phyloP scores from a whole-genome alignment of 2,329 filamentous ascomycete genomes.

The Mycosphaerella arachidis region DNA sequence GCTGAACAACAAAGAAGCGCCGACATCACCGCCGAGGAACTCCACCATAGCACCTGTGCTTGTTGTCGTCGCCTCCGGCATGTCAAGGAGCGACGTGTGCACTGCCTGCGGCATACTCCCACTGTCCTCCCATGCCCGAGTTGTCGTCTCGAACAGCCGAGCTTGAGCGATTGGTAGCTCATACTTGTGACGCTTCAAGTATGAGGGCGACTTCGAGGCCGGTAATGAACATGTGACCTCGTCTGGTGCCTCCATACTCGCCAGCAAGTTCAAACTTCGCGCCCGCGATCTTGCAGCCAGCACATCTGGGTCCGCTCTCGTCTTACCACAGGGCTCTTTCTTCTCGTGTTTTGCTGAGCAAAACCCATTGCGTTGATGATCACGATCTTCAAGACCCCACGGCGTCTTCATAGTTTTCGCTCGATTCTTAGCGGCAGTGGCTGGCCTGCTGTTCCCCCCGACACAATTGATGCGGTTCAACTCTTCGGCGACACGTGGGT shows the following conservation, averaged over 20 bases:
- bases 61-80: slow-evolving; percentile 16
- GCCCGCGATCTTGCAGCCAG: slow-evolving; percentile 7
- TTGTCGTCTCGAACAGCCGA: slow-evolving; percentile 27
- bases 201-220: slow-evolving; percentile 6
- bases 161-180: slow-evolving; percentile 27
- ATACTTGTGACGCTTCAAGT: slow-evolving; percentile 26
- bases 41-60: slow-evolving; percentile 31
- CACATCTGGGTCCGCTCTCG: neutral
- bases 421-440: slow-evolving; percentile 2
- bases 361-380: neutral
- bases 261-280: slow-evolving; percentile 7
- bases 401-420: neutral
- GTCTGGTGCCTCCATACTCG: slow-evolving; percentile 12
- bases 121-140: slow-evolving; percentile 27
- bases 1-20: slow-evolving; percentile 23
- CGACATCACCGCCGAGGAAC: slow-evolving; percentile 24
- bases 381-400: slow-evolving; percentile 1
- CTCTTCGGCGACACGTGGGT: neutral
- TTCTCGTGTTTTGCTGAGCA: neutral
- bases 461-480: neutral
- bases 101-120: slow-evolving; percentile 28
- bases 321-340: neutral
- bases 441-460: neutral
- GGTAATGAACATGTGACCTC: slow-evolving; percentile 1
- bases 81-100: slow-evolving; percentile 15